Percentiles rank a stretch among this genome's conserved stretches.
phyloP scores from a whole-genome alignment of 768 basidiomycete species.

The Naganishia antarctica region DNA sequence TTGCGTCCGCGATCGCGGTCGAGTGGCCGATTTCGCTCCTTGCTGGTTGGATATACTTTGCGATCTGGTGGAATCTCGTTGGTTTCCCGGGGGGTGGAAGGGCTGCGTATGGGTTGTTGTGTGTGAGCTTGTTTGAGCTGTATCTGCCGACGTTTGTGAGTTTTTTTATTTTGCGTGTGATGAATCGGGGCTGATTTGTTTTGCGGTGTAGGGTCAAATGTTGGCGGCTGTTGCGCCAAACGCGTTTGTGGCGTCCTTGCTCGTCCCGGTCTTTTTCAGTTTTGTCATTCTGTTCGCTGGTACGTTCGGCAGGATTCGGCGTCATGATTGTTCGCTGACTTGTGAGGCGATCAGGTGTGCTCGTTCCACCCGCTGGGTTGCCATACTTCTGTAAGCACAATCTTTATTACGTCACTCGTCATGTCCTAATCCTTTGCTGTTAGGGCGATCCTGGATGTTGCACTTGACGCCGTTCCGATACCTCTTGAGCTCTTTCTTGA shows the following conservation, averaged over 20 bases:
- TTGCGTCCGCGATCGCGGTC: neutral
- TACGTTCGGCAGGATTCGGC: neutral
- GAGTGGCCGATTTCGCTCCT: slow-evolving; percentile 18
- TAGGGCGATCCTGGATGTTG: slow-evolving; percentile 17
- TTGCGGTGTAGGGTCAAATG: slow-evolving; percentile 6
- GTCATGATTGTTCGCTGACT: neutral
- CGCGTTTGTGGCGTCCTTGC: slow-evolving; percentile 10
- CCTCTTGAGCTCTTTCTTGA: slow-evolving; percentile 7
- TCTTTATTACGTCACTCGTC: neutral
- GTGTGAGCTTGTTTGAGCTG: slow-evolving; percentile 12
- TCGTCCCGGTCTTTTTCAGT: slow-evolving; percentile 29
- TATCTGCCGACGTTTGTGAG: slow-evolving; percentile 15
- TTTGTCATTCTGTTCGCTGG: slow-evolving; percentile 27
- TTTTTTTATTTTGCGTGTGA: too few species aligned
- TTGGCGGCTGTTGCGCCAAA: slow-evolving; percentile 3
- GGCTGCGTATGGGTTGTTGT: slow-evolving; percentile 12
- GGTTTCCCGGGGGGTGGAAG: slow-evolving; percentile 32
- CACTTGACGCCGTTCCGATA: slow-evolving; percentile 16
- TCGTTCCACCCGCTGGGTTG: slow-evolving; percentile 12
- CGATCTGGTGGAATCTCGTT: slow-evolving; percentile 21
- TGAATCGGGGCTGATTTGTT: neutral
- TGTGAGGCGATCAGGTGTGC: neutral
- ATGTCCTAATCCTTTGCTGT: neutral
- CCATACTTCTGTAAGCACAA: slow-evolving; percentile 6
- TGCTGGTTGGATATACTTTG: slow-evolving; percentile 10